phyloP scores from a whole-genome alignment of 2,329 filamentous ascomycete species.

The Curvularia verruculosa region DNA sequence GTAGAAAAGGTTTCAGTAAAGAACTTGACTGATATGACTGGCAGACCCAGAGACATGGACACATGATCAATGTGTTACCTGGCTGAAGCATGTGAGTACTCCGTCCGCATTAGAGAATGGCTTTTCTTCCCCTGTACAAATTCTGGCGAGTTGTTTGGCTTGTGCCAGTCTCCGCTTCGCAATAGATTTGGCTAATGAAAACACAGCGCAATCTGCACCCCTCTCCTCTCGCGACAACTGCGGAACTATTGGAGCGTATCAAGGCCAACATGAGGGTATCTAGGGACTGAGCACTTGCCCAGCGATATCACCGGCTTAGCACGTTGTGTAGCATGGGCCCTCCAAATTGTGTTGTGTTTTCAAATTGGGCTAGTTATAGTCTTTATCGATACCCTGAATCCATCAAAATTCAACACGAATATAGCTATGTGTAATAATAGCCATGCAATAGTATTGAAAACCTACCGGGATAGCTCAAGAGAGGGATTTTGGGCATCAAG shows the following conservation, averaged over 20 bases:
- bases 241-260: slow-evolving; percentile 70
- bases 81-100: slow-evolving; percentile 76
- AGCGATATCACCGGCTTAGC: neutral
- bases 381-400: neutral
- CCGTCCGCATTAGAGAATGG: neutral
- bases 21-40: neutral
- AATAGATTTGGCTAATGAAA: neutral
- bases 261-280: slow-evolving; percentile 67
- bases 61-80: slow-evolving; percentile 76
- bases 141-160: neutral
- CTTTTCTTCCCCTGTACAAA: neutral
- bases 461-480: too few species aligned
- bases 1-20: neutral
- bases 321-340: neutral
- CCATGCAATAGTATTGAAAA: neutral
- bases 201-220: slow-evolving; percentile 68
- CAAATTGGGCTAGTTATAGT: neutral
- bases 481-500: too few species aligned
- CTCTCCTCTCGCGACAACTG: slow-evolving; percentile 62
- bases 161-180: neutral
- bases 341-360: neutral
- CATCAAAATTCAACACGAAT: neutral
- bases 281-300: slow-evolving; percentile 19
- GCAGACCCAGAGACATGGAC: slow-evolving; percentile 75
- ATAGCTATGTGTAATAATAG: neutral